Conservation (phyloP, 2,329 filamentous ascomycete genomes). For the Bipolaris gigantea region DNA sequence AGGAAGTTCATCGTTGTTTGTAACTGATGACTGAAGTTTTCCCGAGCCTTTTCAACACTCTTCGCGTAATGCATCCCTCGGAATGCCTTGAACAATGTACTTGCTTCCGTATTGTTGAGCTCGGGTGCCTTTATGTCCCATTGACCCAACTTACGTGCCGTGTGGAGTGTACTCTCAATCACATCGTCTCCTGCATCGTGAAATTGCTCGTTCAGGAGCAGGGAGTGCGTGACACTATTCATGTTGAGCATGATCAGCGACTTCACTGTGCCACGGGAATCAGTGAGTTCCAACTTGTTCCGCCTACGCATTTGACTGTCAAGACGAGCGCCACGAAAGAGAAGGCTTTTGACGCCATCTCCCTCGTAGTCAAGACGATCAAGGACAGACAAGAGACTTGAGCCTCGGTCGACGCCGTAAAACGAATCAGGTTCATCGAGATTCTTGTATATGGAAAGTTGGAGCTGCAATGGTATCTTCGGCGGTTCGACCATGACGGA, state of each 20-base stretch:
- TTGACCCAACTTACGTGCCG: slow-evolving; percentile 79
- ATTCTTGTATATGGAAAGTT: slow-evolving; percentile 83
- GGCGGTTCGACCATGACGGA: slow-evolving; percentile 53
- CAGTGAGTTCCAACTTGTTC: slow-evolving; percentile 58
- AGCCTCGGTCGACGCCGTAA: slow-evolving; percentile 81
- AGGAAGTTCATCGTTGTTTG: slow-evolving; percentile 50
- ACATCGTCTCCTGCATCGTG: slow-evolving; percentile 60
- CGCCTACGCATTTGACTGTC: slow-evolving; percentile 76
- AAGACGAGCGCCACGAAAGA: slow-evolving; percentile 87
- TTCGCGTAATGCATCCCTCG: slow-evolving; percentile 73
- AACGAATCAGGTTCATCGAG: slow-evolving; percentile 96
- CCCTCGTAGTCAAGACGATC: slow-evolving; percentile 86
- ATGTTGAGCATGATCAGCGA: slow-evolving; percentile 81
- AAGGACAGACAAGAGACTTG: slow-evolving; percentile 76
- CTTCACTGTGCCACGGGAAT: slow-evolving; percentile 71
- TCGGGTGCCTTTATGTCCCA: slow-evolving; percentile 85
- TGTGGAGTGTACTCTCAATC: slow-evolving; percentile 73
- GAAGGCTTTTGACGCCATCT: slow-evolving; percentile 81
- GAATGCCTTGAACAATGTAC: slow-evolving; percentile 77
- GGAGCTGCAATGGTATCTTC: slow-evolving; percentile 62
- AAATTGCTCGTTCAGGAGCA: slow-evolving; percentile 69
- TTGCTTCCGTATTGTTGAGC: slow-evolving; percentile 63
- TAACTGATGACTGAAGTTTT: slow-evolving; percentile 64
- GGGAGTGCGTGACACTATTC: slow-evolving; percentile 79
- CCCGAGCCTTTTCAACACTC: slow-evolving; percentile 57